Percentiles rank a stretch among this genome's conserved stretches.
Evolutionary conservation across 2,329 filamentous ascomycete genomes (phyloP).

Genomic region (Ophiobolus disseminans): DNA sequence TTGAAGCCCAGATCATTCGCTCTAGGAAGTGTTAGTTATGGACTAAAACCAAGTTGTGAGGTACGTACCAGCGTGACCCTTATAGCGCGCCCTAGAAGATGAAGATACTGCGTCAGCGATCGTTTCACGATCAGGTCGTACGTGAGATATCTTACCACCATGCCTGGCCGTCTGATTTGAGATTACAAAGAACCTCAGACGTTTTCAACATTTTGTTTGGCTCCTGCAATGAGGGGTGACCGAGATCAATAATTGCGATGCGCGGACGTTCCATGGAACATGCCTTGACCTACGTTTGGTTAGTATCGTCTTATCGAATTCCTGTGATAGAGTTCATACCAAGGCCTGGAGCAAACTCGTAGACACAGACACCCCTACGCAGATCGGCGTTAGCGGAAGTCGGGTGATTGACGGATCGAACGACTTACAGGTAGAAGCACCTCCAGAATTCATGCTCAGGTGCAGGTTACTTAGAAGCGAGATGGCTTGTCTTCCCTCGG

Average conservation of each 20-base stretch:
- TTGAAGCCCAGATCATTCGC: neutral
- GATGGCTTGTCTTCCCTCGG: neutral
- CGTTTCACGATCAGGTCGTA: too few relatives aligned
- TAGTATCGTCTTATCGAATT: too few relatives aligned
- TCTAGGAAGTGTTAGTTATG: neutral
- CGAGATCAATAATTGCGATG: neutral
- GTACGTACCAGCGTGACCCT: conserved; percentile 1
- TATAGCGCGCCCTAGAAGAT: conserved; percentile 12
- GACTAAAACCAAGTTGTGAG: too few relatives aligned
- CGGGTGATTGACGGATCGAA: neutral
- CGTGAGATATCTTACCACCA: too few relatives aligned
- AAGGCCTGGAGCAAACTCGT: neutral
- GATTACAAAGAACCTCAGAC: neutral
- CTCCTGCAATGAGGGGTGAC: neutral
- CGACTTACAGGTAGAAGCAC: neutral
- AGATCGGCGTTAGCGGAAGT: neutral
- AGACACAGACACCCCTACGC: neutral
- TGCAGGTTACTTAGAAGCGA: neutral
- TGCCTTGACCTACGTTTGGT: too few relatives aligned
- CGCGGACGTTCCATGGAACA: neutral
- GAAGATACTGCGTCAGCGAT: too few relatives aligned
- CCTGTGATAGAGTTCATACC: too few relatives aligned
- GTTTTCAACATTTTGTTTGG: neutral
- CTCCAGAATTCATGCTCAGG: neutral
- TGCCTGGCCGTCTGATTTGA: neutral